Evolutionary conservation across 768 basidiomycete species (phyloP), one percentile per base, ranked within the genome.

Genomic region (Termitomyces sp.): DNA sequence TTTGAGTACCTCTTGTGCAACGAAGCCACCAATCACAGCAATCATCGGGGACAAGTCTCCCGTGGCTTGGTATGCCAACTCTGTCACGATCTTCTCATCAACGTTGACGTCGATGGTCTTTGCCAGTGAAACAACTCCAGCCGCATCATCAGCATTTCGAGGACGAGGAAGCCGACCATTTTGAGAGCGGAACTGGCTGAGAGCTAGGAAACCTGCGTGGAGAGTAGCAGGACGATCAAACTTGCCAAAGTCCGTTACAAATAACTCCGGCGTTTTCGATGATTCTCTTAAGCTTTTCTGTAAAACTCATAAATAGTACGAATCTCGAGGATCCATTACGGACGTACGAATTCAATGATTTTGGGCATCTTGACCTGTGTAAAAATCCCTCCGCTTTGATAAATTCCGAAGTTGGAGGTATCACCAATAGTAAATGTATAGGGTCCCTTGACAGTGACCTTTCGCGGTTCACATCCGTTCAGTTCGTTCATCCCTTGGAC

Each of bases 301-400:
- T 2, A 3, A 16, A n/a, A 36, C 40, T 24, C 30, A 6, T 46
- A 6, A 40, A 65, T 57, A 9, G 22, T 60, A 24, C 12, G 45
- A 42, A 33, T 20, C 40, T 18, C 12, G 30, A 30, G 18, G 26
- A 40, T 16, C 7, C 40, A n/a, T 7, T 26, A 43, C 12, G 28
- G 3, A 80, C 94, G 67, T 65, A 98, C 96, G 66, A 98, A 99
- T 69, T 94, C 85, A 50, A 98, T 76, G 51, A 94, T 81, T 75
- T 96, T 98, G 10, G 97, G 97, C 94, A 98, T 96, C 77, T 98
- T 99, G 62, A 98, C 94, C 72, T 99, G 97, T 7, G 92, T 94
- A 71, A 98, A 99, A 60, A 95, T 89, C 38, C 97, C 97, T 26
- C 96, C 97, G 30, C 83, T 69, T 63, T 86, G 83, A 74, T 98